Base-by-base conservation (phyloP, 306 rosid species). In the Trifolium pratense region DNA sequence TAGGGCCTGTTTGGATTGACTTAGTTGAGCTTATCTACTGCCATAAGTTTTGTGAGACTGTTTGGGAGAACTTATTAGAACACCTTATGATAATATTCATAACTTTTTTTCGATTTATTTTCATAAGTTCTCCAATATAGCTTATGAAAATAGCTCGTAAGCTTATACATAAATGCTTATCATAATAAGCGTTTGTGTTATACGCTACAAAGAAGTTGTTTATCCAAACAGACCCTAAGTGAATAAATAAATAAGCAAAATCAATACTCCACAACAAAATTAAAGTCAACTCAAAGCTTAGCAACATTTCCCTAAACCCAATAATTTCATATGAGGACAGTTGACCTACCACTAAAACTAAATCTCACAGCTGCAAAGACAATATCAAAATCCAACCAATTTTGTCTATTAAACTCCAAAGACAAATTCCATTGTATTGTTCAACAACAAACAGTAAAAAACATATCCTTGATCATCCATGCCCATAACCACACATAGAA, bases 231-330 rank as follows among this genome's bases (percentile, higher is more conserved):
- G 32, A 29, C 6, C 4, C 32, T 29, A 29, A 29, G 6, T 5
- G 6, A 4, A 29, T 29, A 8, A 36, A 36, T 51, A 11, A 63
- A 13, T 23, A 32, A 43, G 5, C 9, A 53, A 34, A 16, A 59
- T 56, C 40, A 58, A 74, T 5, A 66, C 43, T 72, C 53, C 31
- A 29, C 29, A 14, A 66, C 7, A 57, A 59, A 58, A 56, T 16
- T 16, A 4, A 79, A 68, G 68, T 80, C 76, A 75, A 75, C 77
- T 51, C 73, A 31, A 31, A 40, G 25, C 25, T 71, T 53, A 57
- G 17, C 20, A 5, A 32, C 15, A 4, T 9, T 53, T 20, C 31
- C 31, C 29, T 8, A 20, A 53, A 18, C 59, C 10, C 15, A 20
- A 51, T 6, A 17, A 6, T n/a, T 48, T n/a, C 20, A n/a, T 3